Conservation (phyloP, 176 grass and related monocot genomes). For the Aegilops sharonensis region DNA sequence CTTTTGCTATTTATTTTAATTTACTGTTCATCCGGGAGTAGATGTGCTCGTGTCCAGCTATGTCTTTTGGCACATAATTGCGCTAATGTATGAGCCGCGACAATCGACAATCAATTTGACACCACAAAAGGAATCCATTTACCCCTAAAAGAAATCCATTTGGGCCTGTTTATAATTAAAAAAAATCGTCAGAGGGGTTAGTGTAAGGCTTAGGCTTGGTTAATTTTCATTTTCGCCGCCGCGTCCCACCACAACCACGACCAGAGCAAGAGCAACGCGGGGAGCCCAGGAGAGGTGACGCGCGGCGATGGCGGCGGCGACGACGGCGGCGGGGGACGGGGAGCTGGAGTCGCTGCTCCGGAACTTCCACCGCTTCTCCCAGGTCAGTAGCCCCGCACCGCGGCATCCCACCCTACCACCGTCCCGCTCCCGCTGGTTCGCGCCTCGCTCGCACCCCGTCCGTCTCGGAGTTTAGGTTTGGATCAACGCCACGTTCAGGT, state of each 20-base stretch:
- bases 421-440: background rate
- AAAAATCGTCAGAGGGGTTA: background rate
- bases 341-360: slow-evolving; percentile 52
- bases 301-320: background rate
- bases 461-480: background rate
- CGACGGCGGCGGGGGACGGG: slow-evolving; percentile 36
- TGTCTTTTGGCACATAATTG: too few relatives aligned
- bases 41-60: too few relatives aligned
- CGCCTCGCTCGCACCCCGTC: background rate
- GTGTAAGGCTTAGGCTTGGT: background rate
- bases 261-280: background rate
- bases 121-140: too few relatives aligned
- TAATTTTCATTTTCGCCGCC: background rate
- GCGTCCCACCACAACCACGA: background rate
- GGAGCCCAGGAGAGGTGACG: slow-evolving; percentile 6
- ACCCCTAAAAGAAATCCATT: too few relatives aligned
- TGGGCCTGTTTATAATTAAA: background rate
- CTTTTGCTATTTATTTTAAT: too few relatives aligned
- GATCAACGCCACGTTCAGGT: background rate
- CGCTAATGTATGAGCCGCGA: too few relatives aligned
- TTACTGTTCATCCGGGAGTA: too few relatives aligned
- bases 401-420: background rate
- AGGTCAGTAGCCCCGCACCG: slow-evolving; percentile 33
- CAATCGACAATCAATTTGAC: too few relatives aligned
- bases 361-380: slow-evolving; percentile 66